These are phyloP conservation scores for Geotrichum klebahnii DNA, from an alignment of 1,139 yeast genomes.

Conservation along the genomic window DNA sequence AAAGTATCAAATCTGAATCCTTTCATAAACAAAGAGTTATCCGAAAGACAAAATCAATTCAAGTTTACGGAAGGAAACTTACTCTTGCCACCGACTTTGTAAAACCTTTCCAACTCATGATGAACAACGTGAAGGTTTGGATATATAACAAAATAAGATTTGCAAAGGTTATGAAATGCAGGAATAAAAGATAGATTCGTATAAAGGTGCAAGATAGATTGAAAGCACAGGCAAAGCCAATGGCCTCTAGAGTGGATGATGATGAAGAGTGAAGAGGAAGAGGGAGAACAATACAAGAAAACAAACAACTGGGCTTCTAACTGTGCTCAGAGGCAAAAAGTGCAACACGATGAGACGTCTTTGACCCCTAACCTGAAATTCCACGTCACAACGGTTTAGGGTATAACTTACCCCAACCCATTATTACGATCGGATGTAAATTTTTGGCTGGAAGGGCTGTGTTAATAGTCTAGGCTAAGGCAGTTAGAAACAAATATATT, in stretches of 20 bases:
- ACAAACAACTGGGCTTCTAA: neutral
- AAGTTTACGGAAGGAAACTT: constrained; percentile 23
- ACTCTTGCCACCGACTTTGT: constrained; percentile 76
- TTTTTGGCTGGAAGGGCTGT: no score
- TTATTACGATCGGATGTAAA: no score
- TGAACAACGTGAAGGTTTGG: neutral
- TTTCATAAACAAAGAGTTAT: neutral
- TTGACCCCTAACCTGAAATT: no score
- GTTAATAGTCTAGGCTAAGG: no score
- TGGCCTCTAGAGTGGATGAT: neutral
- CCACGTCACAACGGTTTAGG: no score
- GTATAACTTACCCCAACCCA: no score
- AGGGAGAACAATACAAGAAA: neutral
- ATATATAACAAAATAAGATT: no score
- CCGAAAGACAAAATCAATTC: neutral
- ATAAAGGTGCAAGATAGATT: no score
- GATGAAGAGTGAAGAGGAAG: neutral
- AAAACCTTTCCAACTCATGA: constrained; percentile 90
- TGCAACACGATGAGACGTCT: neutral
- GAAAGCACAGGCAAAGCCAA: neutral
- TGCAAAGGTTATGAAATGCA: no score
- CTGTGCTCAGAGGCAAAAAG: neutral
- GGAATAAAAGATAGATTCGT: no score
- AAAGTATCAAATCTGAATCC: no score
- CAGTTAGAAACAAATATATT: no score